Evolutionary conservation across 1,139 yeast species (phyloP).

Genomic region (Pneumocystis carinii): DNA sequence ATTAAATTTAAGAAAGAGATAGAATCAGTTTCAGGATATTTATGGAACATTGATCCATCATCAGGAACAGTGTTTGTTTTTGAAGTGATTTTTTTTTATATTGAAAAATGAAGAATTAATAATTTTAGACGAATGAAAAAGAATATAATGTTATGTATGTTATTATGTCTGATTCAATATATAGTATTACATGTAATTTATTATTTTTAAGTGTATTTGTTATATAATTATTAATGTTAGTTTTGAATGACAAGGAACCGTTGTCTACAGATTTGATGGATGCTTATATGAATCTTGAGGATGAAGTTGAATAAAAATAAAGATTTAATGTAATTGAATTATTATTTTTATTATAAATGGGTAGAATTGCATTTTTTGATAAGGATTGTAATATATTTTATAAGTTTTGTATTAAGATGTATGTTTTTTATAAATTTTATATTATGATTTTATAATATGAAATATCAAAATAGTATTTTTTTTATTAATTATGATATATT

Average conservation of each 20-base stretch:
- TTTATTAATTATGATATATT: too few species aligned
- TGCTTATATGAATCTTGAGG: background rate
- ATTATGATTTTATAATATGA: too few species aligned
- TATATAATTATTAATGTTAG: background rate
- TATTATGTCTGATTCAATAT: background rate
- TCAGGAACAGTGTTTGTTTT: conserved; percentile 4
- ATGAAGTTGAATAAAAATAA: background rate
- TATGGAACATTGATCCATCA: conserved; percentile 7
- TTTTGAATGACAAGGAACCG: background rate
- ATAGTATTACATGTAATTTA: background rate
- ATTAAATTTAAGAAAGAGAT: conserved; percentile 1
- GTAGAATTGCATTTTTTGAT: background rate
- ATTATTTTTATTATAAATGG: background rate
- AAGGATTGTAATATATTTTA: too few species aligned
- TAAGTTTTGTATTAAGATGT: too few species aligned
- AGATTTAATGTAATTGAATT: background rate
- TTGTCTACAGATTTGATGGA: background rate
- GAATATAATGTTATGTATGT: background rate
- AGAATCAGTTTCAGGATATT: conserved; percentile 4
- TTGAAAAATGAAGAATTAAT: background rate
- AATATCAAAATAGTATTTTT: too few species aligned
- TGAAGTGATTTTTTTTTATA: background rate
- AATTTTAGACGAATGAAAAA: background rate
- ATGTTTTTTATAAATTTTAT: too few species aligned
- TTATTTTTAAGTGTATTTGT: background rate